Evolutionary conservation across 805 yeast genomes (phyloP), one percentile per base, ranked within the genome.

Genomic region (Candida dajiaensis): DNA sequence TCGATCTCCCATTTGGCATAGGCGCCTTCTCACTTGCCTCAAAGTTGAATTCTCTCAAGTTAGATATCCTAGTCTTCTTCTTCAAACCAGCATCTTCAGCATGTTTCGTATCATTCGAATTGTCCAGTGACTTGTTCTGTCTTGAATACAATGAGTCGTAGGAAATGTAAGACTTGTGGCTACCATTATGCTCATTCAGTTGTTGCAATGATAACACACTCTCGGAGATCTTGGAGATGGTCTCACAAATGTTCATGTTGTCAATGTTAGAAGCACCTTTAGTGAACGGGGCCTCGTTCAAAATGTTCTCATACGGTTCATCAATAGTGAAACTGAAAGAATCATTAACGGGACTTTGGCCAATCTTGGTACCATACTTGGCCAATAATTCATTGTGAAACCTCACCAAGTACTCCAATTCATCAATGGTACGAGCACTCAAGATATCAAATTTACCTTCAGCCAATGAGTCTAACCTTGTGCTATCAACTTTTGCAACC

Each of bases 401-500:
- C 11, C 78, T 57, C 5, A 79, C 68, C 41, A 80, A 63, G 50
- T 64, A 73, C 55, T 81, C 85, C 41, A 83, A 74, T 58, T 85
- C 90, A 53, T 80, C 84, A 23, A 83, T 73, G 3, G 85, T 80
- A 58, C 89, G 69, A 3, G 88, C 88, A 61, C 88, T 80, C 47
- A 85, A 63, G 9, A 82, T 67, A 62, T 85, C 92, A 48, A 80
- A 72, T 52, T 80, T 74, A 1, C 57, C 61, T 38, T 59, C 57
- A 1, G 67, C 69, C 48, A 71, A 62, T 20, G 57, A 63, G 36
- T 68, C 68, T 49, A 71, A 56, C 25, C 62, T 63, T n/a, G 61
- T 60, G 31, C 61, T 50, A 22, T 54, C 52, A 31, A 52, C 40
- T 33, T 54, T 55, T 12, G 63, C 56, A 19, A 59, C 49, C 2